Evolutionary conservation across 1,284 basidiomycete species (phyloP).

Genomic region (Pisolithus thermaeus): DNA sequence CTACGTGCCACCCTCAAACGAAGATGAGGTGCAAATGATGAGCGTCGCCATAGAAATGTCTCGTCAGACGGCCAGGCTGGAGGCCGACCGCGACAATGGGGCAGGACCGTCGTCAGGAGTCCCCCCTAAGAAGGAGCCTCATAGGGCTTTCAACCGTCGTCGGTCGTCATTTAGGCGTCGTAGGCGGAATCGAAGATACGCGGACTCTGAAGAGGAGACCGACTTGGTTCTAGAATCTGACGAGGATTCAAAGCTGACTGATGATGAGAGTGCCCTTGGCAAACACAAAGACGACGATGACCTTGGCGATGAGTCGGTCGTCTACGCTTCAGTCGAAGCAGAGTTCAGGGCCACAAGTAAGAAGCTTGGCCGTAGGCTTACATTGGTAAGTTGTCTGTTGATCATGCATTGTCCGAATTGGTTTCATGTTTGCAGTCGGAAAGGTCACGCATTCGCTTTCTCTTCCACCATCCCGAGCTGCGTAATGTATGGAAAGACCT

Average conservation of each 20-base stretch:
- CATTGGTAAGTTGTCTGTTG: conserved; percentile 40
- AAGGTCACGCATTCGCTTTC: conserved; percentile 62
- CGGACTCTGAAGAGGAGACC: conserved; percentile 28
- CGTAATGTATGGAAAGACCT: conserved; percentile 86
- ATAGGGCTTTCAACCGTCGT: conserved; percentile 45
- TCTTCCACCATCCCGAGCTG: conserved; percentile 72
- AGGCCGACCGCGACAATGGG: conserved; percentile 35
- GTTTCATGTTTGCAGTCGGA: conserved; percentile 52
- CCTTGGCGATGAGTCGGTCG: too few species aligned
- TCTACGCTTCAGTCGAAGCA: conserved; percentile 20
- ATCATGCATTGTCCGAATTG: background rate
- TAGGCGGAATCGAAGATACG: conserved; percentile 5
- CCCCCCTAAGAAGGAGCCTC: conserved; percentile 27
- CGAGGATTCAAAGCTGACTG: conserved; percentile 17
- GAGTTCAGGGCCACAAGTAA: conserved; percentile 46
- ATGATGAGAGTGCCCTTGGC: conserved; percentile 33
- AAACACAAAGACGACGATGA: conserved; percentile 15
- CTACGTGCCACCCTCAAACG: conserved; percentile 17
- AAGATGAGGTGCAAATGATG: conserved; percentile 52
- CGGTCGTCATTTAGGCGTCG: conserved; percentile 31
- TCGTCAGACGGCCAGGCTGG: conserved; percentile 33
- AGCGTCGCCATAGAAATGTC: conserved; percentile 53
- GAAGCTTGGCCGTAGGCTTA: conserved; percentile 67
- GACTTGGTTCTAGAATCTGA: conserved; percentile 16
- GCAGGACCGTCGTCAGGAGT: conserved; percentile 34